Conservation (phyloP, 495 filamentous ascomycete species). For the Staphylotrichum tortipilum region DNA sequence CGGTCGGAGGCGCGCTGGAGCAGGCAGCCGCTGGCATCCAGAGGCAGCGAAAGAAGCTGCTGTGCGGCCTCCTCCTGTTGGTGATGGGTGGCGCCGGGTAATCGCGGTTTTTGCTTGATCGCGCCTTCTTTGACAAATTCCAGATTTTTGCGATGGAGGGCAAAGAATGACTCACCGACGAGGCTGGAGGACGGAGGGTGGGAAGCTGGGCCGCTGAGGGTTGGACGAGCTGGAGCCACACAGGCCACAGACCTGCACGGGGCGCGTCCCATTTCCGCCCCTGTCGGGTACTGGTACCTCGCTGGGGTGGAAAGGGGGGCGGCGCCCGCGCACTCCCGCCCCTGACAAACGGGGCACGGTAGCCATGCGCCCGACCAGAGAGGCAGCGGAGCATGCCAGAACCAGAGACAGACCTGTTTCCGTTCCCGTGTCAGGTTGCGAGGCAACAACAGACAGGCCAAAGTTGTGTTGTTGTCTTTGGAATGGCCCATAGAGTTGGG, state of each 20-base stretch:
- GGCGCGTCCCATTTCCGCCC: conserved; percentile 3
- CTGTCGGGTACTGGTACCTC: conserved; percentile 12
- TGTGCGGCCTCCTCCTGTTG: too few species aligned
- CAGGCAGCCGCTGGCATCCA: too few species aligned
- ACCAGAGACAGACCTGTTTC: background rate
- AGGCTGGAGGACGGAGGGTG: conserved; percentile 9
- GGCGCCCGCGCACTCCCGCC: background rate
- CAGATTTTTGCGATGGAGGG: conserved; percentile 1
- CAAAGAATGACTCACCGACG: conserved; percentile 17
- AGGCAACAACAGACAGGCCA: background rate
- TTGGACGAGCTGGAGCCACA: conserved; percentile 12
- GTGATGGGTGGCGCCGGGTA: too few species aligned
- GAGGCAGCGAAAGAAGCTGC: too few species aligned
- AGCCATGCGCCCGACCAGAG: conserved; percentile 4
- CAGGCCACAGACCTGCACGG: conserved; percentile 12
- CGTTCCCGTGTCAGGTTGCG: background rate
- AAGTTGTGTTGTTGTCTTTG: too few species aligned
- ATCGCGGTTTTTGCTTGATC: too few species aligned
- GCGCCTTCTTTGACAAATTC: background rate
- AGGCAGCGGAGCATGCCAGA: background rate
- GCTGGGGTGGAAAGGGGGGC: too few species aligned
- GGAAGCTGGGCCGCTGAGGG: conserved; percentile 9
- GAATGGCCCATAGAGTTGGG: too few species aligned
- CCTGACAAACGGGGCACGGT: conserved; percentile 5
- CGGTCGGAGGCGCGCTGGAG: too few species aligned